Evolutionary conservation across 768 basidiomycete genomes (phyloP).

Genomic region (Serendipita vermifera): DNA sequence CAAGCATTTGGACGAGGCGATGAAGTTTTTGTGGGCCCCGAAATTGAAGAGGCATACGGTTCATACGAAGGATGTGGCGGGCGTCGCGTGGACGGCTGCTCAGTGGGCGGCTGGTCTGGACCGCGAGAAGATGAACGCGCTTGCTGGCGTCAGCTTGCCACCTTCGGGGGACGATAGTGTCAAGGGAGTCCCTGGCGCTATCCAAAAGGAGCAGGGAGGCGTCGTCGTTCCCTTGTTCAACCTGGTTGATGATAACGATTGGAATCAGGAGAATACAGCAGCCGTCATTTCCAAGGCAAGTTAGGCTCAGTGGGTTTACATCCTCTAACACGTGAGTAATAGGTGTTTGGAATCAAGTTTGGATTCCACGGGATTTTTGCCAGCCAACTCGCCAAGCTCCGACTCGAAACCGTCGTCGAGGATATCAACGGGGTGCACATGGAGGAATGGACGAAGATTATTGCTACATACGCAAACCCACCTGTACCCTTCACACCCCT

Average conservation of each 20-base stretch:
- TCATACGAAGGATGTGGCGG: conserved; percentile 69
- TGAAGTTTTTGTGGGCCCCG: conserved; percentile 61
- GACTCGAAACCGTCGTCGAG: conserved; percentile 56
- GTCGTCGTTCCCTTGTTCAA: conserved; percentile 72
- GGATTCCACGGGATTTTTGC: conserved; percentile 67
- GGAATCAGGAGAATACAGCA: not conserved
- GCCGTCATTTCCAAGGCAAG: not conserved
- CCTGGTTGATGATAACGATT: conserved; percentile 35
- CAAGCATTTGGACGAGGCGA: conserved; percentile 67
- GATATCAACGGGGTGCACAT: conserved; percentile 81
- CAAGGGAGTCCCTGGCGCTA: conserved; percentile 49
- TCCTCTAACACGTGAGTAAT: no score
- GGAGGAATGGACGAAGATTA: conserved; percentile 71
- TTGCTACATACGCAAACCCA: conserved; percentile 52
- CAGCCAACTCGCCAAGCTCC: conserved; percentile 54
- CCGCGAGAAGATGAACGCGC: conserved; percentile 45
- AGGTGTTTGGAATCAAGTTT: conserved; percentile 60
- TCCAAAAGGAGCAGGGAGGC: conserved; percentile 33
- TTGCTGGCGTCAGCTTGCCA: conserved; percentile 53
- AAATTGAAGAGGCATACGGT: conserved; percentile 41
- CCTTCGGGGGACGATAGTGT: conserved; percentile 64
- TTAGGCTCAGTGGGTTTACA: not conserved
- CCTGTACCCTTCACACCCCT: conserved; percentile 59
- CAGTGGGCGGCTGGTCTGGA: conserved; percentile 58
- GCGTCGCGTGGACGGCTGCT: conserved; percentile 61